Conservation (phyloP, 495 filamentous ascomycete genomes). For the Haplographium delicatum region DNA sequence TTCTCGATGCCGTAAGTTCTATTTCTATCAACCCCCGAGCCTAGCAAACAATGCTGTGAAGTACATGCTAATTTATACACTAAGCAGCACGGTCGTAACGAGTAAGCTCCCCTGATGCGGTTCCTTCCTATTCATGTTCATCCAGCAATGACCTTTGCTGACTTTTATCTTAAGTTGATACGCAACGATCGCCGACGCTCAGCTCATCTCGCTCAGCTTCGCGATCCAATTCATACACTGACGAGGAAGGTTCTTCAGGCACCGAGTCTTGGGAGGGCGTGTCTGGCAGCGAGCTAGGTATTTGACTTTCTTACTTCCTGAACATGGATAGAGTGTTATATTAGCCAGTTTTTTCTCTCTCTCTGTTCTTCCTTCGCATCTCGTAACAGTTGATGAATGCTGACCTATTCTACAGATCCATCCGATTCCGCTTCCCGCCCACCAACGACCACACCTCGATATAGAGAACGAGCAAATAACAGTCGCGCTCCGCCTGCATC, state of each 20-base stretch:
- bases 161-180: not conserved
- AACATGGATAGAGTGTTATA: no score
- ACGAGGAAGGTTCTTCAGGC: conserved; percentile 47
- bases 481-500: conserved; percentile 42
- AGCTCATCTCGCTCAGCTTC: conserved; percentile 17
- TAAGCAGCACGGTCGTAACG: conserved; percentile 19
- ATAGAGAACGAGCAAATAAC: conserved; percentile 10
- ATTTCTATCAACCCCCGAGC: conserved; percentile 10
- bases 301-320: no score
- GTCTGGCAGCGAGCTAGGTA: conserved; percentile 60
- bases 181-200: conserved; percentile 9
- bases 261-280: conserved; percentile 46
- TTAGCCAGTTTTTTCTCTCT: no score
- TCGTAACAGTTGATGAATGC: no score
- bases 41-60: conserved; percentile 22
- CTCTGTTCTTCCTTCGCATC: no score
- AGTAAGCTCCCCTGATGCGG: conserved; percentile 15
- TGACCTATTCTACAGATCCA: no score
- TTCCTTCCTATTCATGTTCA: no score
- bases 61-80: no score
- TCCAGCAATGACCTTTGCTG: not conserved
- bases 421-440: conserved; percentile 63
- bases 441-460: conserved; percentile 10
- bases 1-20: conserved; percentile 47
- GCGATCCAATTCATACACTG: conserved; percentile 29